phyloP scores from a whole-genome alignment of 768 basidiomycete genomes.

The Lentinula edodes region DNA sequence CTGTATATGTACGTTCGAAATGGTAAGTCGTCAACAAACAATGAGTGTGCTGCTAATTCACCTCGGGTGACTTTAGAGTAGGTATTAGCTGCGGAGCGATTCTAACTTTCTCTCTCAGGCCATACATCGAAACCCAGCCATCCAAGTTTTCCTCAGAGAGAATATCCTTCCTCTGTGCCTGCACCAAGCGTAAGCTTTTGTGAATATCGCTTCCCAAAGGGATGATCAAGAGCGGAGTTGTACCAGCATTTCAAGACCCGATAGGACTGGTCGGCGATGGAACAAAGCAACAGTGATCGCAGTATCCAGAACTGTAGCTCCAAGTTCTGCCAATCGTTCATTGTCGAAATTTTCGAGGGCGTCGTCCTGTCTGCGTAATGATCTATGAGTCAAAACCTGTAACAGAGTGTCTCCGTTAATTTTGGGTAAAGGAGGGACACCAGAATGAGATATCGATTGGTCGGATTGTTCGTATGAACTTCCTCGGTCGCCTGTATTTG shows the following conservation, averaged over 20 bases:
- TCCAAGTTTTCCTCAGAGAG: conserved; percentile 39
- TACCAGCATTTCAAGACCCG: conserved; percentile 46
- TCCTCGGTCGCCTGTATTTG: conserved; percentile 10
- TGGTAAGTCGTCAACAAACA: neutral
- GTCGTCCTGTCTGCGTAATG: conserved; percentile 36
- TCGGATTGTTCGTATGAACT: conserved; percentile 12
- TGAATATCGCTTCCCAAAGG: neutral
- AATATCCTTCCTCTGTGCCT: conserved; percentile 24
- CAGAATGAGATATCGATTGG: conserved; percentile 8
- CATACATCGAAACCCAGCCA: conserved; percentile 44
- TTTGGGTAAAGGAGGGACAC: conserved; percentile 40
- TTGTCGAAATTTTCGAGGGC: conserved; percentile 44
- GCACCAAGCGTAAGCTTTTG: neutral
- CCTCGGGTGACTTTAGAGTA: conserved; percentile 34
- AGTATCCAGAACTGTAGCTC: conserved; percentile 40
- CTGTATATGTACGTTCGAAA: conserved; percentile 22
- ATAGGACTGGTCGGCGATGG: conserved; percentile 43
- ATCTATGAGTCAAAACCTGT: conserved; percentile 66
- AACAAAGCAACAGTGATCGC: conserved; percentile 44
- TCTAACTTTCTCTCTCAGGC: conserved; percentile 41
- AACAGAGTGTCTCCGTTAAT: conserved; percentile 48
- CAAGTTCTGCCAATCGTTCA: conserved; percentile 50
- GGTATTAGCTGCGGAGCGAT: conserved; percentile 33
- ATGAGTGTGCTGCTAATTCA: conserved; percentile 19
- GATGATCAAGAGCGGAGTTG: conserved; percentile 16